Conservation (phyloP, 352 stramenopile species). For the Phytophthora ohioensis region DNA sequence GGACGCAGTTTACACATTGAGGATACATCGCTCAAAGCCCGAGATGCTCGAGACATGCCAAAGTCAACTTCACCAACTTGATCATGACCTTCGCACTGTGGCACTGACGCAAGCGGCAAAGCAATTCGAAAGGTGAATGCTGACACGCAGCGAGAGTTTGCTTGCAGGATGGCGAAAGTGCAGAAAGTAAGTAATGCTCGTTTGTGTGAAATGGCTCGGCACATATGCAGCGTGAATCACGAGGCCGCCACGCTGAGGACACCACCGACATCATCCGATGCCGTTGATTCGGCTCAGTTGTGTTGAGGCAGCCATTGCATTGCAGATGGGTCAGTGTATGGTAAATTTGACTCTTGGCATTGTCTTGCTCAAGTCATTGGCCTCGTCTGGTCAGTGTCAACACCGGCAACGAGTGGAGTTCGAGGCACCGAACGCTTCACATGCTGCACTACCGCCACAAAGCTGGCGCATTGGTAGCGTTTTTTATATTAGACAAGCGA, state of each 20-base stretch:
- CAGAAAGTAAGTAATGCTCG: slow-evolving; percentile 9
- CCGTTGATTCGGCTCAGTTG: slow-evolving; percentile 14
- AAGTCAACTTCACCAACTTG: background rate
- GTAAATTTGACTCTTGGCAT: no score
- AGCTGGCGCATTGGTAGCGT: no score
- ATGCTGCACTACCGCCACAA: no score
- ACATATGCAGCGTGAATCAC: slow-evolving; percentile 11
- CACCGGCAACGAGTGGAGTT: no score
- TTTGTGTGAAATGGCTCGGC: slow-evolving; percentile 11
- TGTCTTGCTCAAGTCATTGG: no score
- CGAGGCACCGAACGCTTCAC: no score
- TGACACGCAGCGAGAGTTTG: slow-evolving; percentile 16
- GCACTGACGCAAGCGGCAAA: slow-evolving; percentile 27
- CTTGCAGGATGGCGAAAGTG: slow-evolving; percentile 7
- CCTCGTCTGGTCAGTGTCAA: no score
- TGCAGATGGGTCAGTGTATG: slow-evolving; percentile 18
- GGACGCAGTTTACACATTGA: slow-evolving; percentile 2
- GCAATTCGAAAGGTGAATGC: slow-evolving; percentile 5
- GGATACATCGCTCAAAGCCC: slow-evolving; percentile 5
- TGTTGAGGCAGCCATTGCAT: slow-evolving; percentile 19
- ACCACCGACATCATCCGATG: slow-evolving; percentile 12
- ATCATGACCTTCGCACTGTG: slow-evolving; percentile 6
- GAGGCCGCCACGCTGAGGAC: slow-evolving; percentile 6
- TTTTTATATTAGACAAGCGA: no score
- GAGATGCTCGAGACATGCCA: slow-evolving; percentile 20